Evolutionary conservation across 768 basidiomycete species (phyloP).

Genomic region (Suillus brevipes): DNA sequence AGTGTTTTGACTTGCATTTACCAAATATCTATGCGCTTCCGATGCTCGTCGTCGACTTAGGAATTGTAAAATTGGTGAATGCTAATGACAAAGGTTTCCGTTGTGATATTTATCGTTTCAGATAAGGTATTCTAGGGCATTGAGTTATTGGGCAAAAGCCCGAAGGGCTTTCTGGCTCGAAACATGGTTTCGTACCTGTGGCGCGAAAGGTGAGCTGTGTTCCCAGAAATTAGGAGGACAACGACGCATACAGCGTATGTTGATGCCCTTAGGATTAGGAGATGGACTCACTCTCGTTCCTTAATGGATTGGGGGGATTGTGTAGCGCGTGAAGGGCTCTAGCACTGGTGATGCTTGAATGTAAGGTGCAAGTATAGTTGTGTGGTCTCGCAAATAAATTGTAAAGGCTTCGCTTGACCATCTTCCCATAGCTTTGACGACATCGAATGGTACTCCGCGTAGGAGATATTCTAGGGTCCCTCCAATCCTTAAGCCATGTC

Average conservation of each 20-base stretch:
- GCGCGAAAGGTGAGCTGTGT: conserved; percentile 2
- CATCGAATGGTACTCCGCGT: conserved; percentile 28
- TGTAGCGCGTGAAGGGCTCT: conserved; percentile 7
- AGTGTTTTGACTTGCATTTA: too few species aligned
- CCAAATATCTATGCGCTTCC: too few species aligned
- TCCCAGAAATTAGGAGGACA: background rate
- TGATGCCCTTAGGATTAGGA: conserved; percentile 4
- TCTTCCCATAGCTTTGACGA: conserved; percentile 31
- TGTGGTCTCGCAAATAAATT: conserved; percentile 31
- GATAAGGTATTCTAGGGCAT: too few species aligned
- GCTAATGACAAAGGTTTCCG: too few species aligned
- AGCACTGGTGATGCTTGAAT: conserved; percentile 14
- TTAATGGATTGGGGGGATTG: conserved; percentile 3
- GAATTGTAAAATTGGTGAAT: too few species aligned
- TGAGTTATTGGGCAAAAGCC: background rate
- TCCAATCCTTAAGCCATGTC: conserved; percentile 27
- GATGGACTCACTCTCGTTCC: background rate
- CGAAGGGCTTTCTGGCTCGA: background rate
- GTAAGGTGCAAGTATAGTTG: conserved; percentile 25
- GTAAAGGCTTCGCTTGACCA: conserved; percentile 35
- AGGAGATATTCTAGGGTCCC: conserved; percentile 29
- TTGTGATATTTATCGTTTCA: too few species aligned
- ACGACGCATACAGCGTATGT: conserved; percentile 5
- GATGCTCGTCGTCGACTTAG: too few species aligned
- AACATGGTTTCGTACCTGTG: background rate